A percentile compares a stretch with the other conserved stretches of the same genome.
These are phyloP conservation scores for Metschnikowia similis DNA, from an alignment of 805 yeast species.

Conservation along the genomic window DNA sequence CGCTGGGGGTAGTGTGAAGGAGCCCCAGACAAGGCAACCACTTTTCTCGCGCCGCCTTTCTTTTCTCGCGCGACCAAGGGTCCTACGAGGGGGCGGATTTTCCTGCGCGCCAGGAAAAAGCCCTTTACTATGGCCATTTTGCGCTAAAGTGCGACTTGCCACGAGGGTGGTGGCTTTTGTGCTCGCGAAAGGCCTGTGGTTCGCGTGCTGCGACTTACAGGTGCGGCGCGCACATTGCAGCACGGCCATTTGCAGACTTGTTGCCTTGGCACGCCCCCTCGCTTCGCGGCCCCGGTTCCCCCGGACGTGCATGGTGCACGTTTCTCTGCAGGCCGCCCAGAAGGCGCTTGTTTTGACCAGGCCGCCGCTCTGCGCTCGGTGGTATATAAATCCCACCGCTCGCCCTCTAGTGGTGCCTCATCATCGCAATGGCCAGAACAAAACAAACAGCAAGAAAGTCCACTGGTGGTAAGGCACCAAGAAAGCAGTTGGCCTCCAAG, in stretches of 20 bases:
- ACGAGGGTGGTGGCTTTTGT: conserved; percentile 3
- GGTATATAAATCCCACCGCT: conserved; percentile 6
- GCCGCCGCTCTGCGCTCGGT: too few relatives aligned
- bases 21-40: conserved; percentile 3
- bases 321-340: conserved; percentile 1
- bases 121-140: conserved; percentile 14
- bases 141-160: conserved; percentile 3
- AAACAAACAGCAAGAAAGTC: conserved; percentile 47
- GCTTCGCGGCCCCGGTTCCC: not conserved
- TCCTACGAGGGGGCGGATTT: conserved; percentile 5
- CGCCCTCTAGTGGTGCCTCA: too few relatives aligned
- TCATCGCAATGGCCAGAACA: conserved; percentile 39
- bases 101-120: conserved; percentile 10
- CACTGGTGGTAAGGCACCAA: conserved; percentile 48
- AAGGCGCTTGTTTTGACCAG: not conserved
- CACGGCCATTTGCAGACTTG: conserved; percentile 7
- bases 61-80: conserved; percentile 6
- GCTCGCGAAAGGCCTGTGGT: conserved; percentile 5
- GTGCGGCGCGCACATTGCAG: conserved; percentile 7
- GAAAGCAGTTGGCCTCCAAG: conserved; percentile 47
- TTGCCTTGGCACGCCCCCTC: not conserved
- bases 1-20: not conserved
- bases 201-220: conserved; percentile 12
- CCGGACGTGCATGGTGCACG: not conserved
- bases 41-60: conserved; percentile 4